These are phyloP conservation scores for Breynia disticha DNA, from an alignment of 441 rosid genomes.

Conservation along the genomic window DNA sequence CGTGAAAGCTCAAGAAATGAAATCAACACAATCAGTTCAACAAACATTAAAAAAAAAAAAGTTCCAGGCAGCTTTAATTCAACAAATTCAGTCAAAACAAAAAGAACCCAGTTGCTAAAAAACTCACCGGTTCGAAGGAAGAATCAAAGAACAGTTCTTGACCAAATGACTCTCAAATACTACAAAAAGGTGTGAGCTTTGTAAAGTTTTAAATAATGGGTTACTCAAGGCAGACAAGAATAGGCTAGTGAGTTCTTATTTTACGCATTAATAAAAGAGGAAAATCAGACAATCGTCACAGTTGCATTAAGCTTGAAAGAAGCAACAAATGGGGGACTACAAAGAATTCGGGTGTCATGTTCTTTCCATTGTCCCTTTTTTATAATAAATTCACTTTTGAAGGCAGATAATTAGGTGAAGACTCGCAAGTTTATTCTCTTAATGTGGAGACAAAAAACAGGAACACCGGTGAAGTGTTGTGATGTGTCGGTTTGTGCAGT, in stretches of 20 bases:
- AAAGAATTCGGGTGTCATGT: conserved; percentile 4
- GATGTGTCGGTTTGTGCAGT: no score
- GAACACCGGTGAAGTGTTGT: no score
- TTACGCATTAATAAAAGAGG: background rate
- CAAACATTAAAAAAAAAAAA: background rate
- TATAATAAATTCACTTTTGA: no score
- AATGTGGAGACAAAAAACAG: no score
- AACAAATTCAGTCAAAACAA: background rate
- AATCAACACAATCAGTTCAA: background rate
- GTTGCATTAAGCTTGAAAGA: background rate
- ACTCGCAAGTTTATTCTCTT: no score
- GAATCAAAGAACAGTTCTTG: conserved; percentile 5
- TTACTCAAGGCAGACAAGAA: background rate
- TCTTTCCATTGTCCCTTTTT: background rate
- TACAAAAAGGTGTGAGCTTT: background rate
- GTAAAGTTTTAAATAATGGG: background rate
- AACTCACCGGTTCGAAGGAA: conserved; percentile 10
- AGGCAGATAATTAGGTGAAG: no score
- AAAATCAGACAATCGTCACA: background rate
- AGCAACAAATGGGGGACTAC: conserved; percentile 6
- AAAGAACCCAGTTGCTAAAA: conserved; percentile 18
- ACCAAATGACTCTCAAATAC: background rate
- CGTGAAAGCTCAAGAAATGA: background rate
- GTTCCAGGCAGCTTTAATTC: background rate
- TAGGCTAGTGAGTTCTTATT: no score